Base-by-base conservation (phyloP, 257 asterid genomes). In the Nicotiana sylvestris region DNA sequence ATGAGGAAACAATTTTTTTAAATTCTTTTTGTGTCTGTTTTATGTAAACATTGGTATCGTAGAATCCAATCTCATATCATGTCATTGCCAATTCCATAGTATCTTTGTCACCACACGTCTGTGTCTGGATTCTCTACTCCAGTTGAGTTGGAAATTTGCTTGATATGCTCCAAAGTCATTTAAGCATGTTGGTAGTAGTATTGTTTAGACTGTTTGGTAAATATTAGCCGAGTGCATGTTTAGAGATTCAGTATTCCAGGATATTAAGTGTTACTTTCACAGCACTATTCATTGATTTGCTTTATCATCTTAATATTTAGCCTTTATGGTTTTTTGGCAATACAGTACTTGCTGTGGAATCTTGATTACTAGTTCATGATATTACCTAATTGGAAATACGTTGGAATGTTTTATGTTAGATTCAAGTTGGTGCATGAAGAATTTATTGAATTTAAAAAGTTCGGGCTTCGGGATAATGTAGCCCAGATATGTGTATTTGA, bases 401-500 rank as follows among this genome's bases (percentile, higher is more conserved):
- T 51, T 81, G 39, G 35, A 58, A 49, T 64, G 29, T 65, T 85
- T 29, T 84, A 66, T 89, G 80, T 83, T 82, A 96, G 99, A 86
- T 96, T 96, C 95, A 96, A 93, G 92, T 82, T 96, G 95, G 81
- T 92, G 87, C 91, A 88, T 79, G 99, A 94, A 85, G 99, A 96
- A 83, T 93, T 92, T 81, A 86, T 96, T 86, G 98, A 96, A 87
- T 96, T 87, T 86, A 88, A 82, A 84, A 88, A 88, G 87, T 90
- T 90, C 83, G 96, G 95, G 69, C 97, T 96, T 78, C 95, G 99
- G 84, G 96, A 94, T 85, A 96, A 96, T 89, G 98, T 96, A 84
- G 97, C 98, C 82, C 99, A 96, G 88, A 96, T 94, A 91, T 93
- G 95, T 84, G 98, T 94, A 64, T 88, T 96, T 86, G 95, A 96